These are phyloP conservation scores for Boletus insuetus DNA, from an alignment of 768 basidiomycete species.

Conservation along the genomic window DNA sequence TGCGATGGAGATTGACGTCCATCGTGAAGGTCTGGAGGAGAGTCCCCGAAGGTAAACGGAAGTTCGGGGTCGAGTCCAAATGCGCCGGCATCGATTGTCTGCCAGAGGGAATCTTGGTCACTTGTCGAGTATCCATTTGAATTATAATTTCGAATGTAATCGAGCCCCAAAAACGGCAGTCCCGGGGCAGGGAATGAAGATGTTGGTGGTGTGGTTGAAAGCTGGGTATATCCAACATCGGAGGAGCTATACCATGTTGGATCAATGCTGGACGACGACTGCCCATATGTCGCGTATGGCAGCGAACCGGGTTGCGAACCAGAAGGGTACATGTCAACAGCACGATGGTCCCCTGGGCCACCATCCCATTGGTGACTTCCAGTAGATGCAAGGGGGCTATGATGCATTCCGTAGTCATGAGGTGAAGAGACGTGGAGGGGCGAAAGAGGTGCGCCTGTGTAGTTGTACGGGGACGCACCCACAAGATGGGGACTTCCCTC, in stretches of 20 bases:
- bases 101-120: slow-evolving; percentile 47
- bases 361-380: slow-evolving; percentile 44
- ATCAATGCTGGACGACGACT: slow-evolving; percentile 41
- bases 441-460: slow-evolving; percentile 46
- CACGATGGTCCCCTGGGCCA: slow-evolving; percentile 36
- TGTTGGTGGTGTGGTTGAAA: slow-evolving; percentile 58
- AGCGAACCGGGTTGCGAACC: slow-evolving; percentile 32
- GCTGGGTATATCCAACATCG: slow-evolving; percentile 40
- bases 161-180: slow-evolving; percentile 81
- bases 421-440: slow-evolving; percentile 53
- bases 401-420: slow-evolving; percentile 49
- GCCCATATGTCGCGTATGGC: slow-evolving; percentile 46
- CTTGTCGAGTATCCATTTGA: slow-evolving; percentile 39
- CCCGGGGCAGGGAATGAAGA: slow-evolving; percentile 69
- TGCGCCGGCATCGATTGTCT: slow-evolving; percentile 67
- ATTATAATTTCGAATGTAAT: slow-evolving; percentile 78
- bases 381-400: slow-evolving; percentile 27
- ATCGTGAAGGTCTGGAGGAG: slow-evolving; percentile 29
- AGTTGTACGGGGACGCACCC: slow-evolving; percentile 42
- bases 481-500: slow-evolving; percentile 58
- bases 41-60: slow-evolving; percentile 56
- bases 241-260: slow-evolving; percentile 36
- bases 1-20: slow-evolving; percentile 28
- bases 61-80: slow-evolving; percentile 79
- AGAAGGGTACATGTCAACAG: slow-evolving; percentile 44